Conservation (phyloP, 2,329 filamentous ascomycete species). For the Aaosphaeria arxii region DNA sequence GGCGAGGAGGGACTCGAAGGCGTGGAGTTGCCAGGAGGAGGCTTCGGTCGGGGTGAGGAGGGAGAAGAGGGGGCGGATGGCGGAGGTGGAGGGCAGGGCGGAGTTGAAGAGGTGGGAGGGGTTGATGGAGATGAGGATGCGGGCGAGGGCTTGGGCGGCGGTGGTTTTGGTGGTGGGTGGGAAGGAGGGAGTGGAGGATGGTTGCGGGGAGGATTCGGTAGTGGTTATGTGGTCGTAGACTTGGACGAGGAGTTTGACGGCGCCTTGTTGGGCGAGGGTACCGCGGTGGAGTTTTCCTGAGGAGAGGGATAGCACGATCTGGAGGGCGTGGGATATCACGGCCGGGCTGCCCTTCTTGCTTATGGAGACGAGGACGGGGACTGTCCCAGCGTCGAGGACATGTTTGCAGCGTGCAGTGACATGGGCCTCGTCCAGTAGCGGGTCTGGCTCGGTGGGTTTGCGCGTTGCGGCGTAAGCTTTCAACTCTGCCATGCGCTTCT, state of each 20-base stretch:
- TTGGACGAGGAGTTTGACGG: constrained; percentile 76
- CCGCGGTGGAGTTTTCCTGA: constrained; percentile 72
- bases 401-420: constrained; percentile 73
- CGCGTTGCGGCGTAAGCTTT: constrained; percentile 91
- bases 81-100: constrained; percentile 67
- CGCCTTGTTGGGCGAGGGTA: constrained; percentile 87
- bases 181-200: constrained; percentile 37
- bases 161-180: constrained; percentile 42
- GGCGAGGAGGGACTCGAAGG: constrained; percentile 87
- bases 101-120: constrained; percentile 81
- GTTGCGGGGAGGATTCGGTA: constrained; percentile 38
- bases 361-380: constrained; percentile 73
- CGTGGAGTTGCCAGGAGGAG: constrained; percentile 70
- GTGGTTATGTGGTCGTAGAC: constrained; percentile 58
- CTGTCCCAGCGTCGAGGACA: constrained; percentile 74
- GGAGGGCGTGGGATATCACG: constrained; percentile 69
- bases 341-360: constrained; percentile 69
- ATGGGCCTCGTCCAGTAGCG: constrained; percentile 71
- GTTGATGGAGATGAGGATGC: constrained; percentile 83
- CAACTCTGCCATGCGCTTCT: constrained; percentile 86
- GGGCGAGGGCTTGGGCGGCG: constrained; percentile 76
- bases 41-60: constrained; percentile 64
- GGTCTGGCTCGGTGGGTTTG: constrained; percentile 60
- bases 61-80: constrained; percentile 76
- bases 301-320: constrained; percentile 75